Evolutionary conservation across 1,139 yeast species (phyloP), one percentile per base, ranked within the genome.

Genomic region (Schizosaccharomyces versatilis): DNA sequence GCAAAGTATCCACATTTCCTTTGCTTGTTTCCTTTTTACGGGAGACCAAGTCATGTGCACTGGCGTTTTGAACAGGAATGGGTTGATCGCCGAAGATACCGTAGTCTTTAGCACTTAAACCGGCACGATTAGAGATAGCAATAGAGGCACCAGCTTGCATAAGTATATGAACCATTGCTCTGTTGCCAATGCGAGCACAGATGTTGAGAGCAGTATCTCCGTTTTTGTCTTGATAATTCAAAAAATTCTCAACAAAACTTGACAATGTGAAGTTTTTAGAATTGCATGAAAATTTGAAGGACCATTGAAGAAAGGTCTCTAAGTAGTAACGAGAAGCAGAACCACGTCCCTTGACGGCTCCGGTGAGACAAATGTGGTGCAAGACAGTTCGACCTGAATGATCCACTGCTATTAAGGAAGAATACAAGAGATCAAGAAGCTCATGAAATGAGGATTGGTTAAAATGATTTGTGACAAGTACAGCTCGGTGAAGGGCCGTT

Each of bases 201-300:
- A 86, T 77, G 65, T 88, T 94, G 57, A 90, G 71, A n/a, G 74
- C 72, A 0, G 95, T 85, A 64, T 88, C 94, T 47, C 97, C 98
- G 61, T 81, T 80, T 54, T 78, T 73, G 65, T 88, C 97, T 60
- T 80, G 82, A 1, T 79, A 75, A 64, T 88, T 84, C 36, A 86
- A 78, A 55, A 86, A 73, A 51, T 78, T 78, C 12, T 71, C 68
- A 66, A 81, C 75, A 59, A 85, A 78, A 61, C 78, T 74, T n/a
- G 76, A 73, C 54, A 88, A 71, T 38, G 74, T 71, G 53, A 75
- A 71, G 58, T 71, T 67, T 54, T 70, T 57, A 61, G 68, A 62
- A 58, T 72, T 58, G 56, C 67, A 62, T 24, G 68, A 77, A 47
- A 73, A 67, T 53, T 74, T 74, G 19, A 84, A 84, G 19, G 88